phyloP scores from a whole-genome alignment of 2,329 filamentous ascomycete species.

The Aureobasidium sp. region DNA sequence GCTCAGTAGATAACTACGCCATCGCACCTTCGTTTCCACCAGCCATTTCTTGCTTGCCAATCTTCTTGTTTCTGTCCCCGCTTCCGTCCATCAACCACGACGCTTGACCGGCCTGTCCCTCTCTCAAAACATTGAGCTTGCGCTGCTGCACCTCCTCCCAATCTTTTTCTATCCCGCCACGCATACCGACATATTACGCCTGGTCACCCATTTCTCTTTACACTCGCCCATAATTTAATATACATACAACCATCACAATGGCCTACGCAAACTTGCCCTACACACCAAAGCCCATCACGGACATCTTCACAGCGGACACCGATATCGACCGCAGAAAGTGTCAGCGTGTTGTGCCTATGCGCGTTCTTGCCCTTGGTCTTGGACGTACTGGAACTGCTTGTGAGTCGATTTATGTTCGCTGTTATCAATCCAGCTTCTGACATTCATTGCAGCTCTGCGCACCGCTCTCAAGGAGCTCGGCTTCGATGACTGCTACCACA shows the following conservation, averaged over 20 bases:
- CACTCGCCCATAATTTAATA: not conserved
- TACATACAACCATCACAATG: constrained; percentile 24
- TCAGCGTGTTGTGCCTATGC: constrained; percentile 63
- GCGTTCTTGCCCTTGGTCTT: constrained; percentile 62
- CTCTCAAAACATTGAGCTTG: constrained; percentile 7
- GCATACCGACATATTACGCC: not conserved
- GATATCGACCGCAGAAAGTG: constrained; percentile 61
- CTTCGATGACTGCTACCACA: constrained; percentile 65
- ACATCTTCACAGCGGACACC: constrained; percentile 59
- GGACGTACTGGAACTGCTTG: constrained; percentile 66
- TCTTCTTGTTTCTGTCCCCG: not conserved
- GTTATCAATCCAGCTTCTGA: not conserved
- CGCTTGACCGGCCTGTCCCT: not conserved
- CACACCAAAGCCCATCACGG: constrained; percentile 46
- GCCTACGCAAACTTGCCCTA: constrained; percentile 32
- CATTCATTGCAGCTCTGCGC: constrained; percentile 47
- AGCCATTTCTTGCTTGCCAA: constrained; percentile 10
- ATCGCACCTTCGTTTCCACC: constrained; percentile 1
- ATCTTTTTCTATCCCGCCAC: not conserved
- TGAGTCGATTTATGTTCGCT: constrained; percentile 30
- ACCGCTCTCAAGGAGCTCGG: constrained; percentile 60
- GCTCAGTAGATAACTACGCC: constrained; percentile 6
- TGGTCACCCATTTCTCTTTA: not conserved
- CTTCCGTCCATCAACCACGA: constrained; percentile 1
- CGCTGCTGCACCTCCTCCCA: not conserved